Base-by-base conservation (phyloP, 805 yeast genomes). In the Cyberlindnera veronae region DNA sequence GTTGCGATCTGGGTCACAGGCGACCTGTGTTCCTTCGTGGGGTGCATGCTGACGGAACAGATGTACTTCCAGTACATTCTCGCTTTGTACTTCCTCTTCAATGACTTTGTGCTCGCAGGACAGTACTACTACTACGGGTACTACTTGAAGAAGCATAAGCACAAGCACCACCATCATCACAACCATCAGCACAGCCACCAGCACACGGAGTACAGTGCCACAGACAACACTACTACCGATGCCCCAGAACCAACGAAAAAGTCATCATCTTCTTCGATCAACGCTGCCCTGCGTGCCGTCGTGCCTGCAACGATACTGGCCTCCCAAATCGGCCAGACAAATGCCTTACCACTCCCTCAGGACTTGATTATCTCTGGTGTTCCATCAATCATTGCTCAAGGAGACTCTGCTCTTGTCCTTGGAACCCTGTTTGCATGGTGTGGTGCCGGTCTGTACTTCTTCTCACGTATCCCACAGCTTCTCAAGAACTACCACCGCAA, bases 381-480 rank as follows among this genome's bases (percentile, higher is more conserved):
- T 17, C 15, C 53, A 10, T 34, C 41, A 4, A 11, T 43, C 6
- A 9, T 8, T 19, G 9, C 38, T 9, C 31, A 13, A 19, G 39
- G 37, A 2, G 15, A 6, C n/a, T 29, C 28, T n/a, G 15, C 37
- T 9, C 3, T 32, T 3, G 19, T 29, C 23, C 36, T 73, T 16
- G 84, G 88, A 0, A 49, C 57, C 5, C 24, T 64, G 0, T 58
- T 84, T 30, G 89, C 97, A 0, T 90, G 96, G 95, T 51, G 72
- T 3, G 87, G 95, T 47, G 85, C 95, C 0, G 51, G 63, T 5
- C 77, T 86, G 39, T 90, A 91, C 57, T 72, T 88, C 32, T 67
- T 79, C 10, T 84, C 96, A 3, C 71, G 98, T 46, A 60, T 88
- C 34, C 98, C 98, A 1, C 98, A 90, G 57, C 66, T 90, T 36